phyloP scores from a whole-genome alignment of 1,139 yeast species.

The Kurtzmaniella quercitrusa region DNA sequence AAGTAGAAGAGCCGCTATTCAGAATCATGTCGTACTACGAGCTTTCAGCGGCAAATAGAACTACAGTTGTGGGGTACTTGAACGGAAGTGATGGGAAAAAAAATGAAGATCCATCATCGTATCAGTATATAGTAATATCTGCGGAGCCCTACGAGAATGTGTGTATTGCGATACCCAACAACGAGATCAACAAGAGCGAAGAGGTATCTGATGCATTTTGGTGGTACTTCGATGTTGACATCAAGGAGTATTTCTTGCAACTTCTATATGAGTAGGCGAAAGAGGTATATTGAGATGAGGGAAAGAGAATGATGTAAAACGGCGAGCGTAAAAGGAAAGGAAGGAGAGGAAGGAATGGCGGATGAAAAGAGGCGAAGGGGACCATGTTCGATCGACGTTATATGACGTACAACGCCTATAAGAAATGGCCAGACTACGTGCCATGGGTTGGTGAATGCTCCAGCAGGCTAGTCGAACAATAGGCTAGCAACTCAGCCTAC shows the following conservation, averaged over 20 bases:
- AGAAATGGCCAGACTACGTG: too few relatives aligned
- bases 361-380: too few relatives aligned
- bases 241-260: conserved; percentile 66
- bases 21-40: conserved; percentile 75
- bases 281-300: background rate
- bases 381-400: too few relatives aligned
- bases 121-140: conserved; percentile 68
- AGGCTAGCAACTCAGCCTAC: too few relatives aligned
- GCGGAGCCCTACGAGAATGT: conserved; percentile 85
- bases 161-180: conserved; percentile 64
- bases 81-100: conserved; percentile 14
- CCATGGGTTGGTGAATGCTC: too few relatives aligned
- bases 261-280: conserved; percentile 37
- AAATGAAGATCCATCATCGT: conserved; percentile 31
- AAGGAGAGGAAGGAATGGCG: too few relatives aligned
- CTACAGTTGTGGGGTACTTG: conserved; percentile 20
- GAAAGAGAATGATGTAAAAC: background rate
- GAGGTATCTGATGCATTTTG: conserved; percentile 47
- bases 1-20: conserved; percentile 52
- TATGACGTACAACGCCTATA: too few relatives aligned
- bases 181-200: conserved; percentile 33
- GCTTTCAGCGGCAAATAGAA: conserved; percentile 44
- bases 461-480: too few relatives aligned
- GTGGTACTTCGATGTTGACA: conserved; percentile 70
- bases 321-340: too few relatives aligned